Percentiles rank a stretch among this genome's conserved stretches.
These are phyloP conservation scores for Parietaria judaica DNA, from an alignment of 306 rosid species.

Conservation along the genomic window DNA sequence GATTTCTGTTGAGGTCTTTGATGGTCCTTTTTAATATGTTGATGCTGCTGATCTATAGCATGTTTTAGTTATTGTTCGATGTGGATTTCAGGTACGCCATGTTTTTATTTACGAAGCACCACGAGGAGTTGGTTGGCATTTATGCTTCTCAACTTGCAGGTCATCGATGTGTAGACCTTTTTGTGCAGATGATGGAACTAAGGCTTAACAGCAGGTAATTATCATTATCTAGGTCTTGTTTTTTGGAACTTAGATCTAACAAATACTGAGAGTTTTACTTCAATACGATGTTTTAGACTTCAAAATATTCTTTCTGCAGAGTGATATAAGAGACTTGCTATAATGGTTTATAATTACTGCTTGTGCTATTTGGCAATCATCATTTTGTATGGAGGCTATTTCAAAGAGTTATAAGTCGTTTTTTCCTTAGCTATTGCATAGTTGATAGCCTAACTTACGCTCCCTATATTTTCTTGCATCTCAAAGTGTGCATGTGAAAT, in stretches of 20 bases:
- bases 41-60: slow-evolving; percentile 4
- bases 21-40: too few relatives aligned
- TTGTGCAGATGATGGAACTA: slow-evolving; percentile 95
- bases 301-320: not conserved
- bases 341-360: not conserved
- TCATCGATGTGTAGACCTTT: slow-evolving; percentile 88
- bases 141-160: slow-evolving; percentile 95
- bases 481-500: slow-evolving; percentile 70
- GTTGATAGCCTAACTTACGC: not conserved
- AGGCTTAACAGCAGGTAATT: slow-evolving; percentile 82
- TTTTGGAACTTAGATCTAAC: not conserved
- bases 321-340: not conserved
- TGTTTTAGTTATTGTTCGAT: slow-evolving; percentile 1
- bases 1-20: slow-evolving; percentile 5
- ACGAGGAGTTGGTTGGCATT: slow-evolving; percentile 90
- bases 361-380: not conserved
- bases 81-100: slow-evolving; percentile 72
- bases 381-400: not conserved
- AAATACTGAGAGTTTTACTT: not conserved
- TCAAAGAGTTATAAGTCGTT: not conserved
- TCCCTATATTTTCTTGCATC: slow-evolving; percentile 21
- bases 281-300: not conserved
- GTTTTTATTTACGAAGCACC: slow-evolving; percentile 90
- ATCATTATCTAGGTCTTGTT: not conserved
- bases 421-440: not conserved